These are phyloP conservation scores for Coffea humblotiana DNA, from an alignment of 305 asterid genomes.

Conservation along the genomic window DNA sequence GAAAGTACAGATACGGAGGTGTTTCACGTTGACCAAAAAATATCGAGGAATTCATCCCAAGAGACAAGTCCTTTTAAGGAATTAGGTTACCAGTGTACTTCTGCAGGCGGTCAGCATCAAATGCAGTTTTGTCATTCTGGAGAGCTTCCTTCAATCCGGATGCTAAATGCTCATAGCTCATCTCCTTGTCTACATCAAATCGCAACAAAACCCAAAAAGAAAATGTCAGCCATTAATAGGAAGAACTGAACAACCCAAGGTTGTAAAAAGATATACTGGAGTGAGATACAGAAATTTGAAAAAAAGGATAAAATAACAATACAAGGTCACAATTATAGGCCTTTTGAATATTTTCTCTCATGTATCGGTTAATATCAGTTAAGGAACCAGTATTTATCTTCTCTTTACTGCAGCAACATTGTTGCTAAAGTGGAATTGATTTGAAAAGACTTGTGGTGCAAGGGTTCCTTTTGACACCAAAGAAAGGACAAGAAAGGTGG, in stretches of 20 bases:
- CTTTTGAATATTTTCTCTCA: not conserved
- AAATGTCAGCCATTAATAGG: not conserved
- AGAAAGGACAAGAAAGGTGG: not conserved
- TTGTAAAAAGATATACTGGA: not conserved
- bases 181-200: slow-evolving; percentile 55
- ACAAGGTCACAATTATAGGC: not conserved
- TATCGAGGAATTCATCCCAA: not conserved
- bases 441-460: not conserved
- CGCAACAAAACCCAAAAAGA: not conserved
- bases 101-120: slow-evolving; percentile 85
- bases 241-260: not conserved
- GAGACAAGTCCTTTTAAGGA: not conserved
- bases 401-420: not conserved
- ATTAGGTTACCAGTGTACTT: slow-evolving; percentile 65
- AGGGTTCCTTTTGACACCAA: not conserved
- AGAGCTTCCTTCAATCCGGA: slow-evolving; percentile 80
- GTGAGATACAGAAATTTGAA: not conserved
- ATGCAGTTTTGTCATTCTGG: slow-evolving; percentile 71
- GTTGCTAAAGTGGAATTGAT: not conserved
- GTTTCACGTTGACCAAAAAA: not conserved
- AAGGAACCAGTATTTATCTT: not conserved
- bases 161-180: slow-evolving; percentile 88
- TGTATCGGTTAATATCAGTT: not conserved
- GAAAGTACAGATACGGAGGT: not conserved
- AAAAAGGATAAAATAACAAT: not conserved